Conservation (phyloP, 2,329 filamentous ascomycete genomes). For the Colletotrichum gigasporum region DNA sequence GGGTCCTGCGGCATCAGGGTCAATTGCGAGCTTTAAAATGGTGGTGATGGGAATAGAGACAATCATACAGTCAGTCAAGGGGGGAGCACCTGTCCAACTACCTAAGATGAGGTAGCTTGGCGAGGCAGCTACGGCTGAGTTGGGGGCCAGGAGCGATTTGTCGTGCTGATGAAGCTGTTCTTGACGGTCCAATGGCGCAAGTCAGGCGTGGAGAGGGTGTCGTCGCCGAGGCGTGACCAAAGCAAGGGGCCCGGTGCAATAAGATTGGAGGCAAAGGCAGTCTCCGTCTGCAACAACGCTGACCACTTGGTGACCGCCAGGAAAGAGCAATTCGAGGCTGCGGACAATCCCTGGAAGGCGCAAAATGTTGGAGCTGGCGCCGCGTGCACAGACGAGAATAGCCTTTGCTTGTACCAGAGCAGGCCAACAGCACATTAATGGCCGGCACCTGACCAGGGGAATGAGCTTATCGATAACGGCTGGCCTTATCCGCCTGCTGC, state of each 20-base stretch:
- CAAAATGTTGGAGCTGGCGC: constrained; percentile 25
- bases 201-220: background rate
- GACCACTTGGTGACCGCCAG: background rate
- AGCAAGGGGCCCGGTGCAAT: background rate
- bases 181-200: constrained; percentile 2
- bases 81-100: background rate
- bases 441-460: constrained; percentile 31
- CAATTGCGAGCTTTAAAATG: background rate
- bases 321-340: background rate
- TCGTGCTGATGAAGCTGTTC: constrained; percentile 5
- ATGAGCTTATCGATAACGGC: constrained; percentile 20
- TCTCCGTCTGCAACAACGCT: background rate
- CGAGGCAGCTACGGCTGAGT: background rate
- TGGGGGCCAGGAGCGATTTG: background rate
- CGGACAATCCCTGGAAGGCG: constrained; percentile 21
- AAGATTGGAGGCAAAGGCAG: background rate
- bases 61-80: background rate
- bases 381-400: constrained; percentile 17
- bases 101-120: background rate
- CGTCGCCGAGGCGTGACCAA: background rate
- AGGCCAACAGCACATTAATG: constrained; percentile 11
- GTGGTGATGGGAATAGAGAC: background rate
- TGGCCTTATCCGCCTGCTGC: constrained; percentile 2
- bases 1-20: background rate
- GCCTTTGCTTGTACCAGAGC: background rate